A percentile compares a stretch with the other conserved stretches of the same genome.
Conservation (phyloP, 1,284 basidiomycete species). For the Anthracocystis walkeri region DNA sequence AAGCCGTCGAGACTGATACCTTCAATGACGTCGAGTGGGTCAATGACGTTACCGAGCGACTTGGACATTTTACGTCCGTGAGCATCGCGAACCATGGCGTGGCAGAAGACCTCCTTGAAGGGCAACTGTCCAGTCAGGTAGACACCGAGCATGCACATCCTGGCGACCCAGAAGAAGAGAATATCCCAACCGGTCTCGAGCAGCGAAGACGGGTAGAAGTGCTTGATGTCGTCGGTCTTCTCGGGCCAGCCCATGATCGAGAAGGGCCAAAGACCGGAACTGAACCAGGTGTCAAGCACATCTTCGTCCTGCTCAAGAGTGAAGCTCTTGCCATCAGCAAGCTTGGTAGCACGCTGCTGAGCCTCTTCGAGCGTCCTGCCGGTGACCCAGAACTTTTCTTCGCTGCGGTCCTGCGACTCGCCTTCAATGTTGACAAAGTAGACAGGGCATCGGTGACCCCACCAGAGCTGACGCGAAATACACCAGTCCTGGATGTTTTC, state of each 20-base stretch:
- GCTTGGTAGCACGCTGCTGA: slow-evolving; percentile 78
- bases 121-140: slow-evolving; percentile 90
- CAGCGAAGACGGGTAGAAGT: slow-evolving; percentile 88
- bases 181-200: slow-evolving; percentile 99
- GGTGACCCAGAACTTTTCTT: slow-evolving; percentile 79
- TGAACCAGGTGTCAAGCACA: slow-evolving; percentile 99
- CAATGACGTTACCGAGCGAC: slow-evolving; percentile 96
- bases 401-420: slow-evolving; percentile 74
- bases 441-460: slow-evolving; percentile 96
- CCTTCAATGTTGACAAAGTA: slow-evolving; percentile 92
- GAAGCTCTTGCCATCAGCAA: slow-evolving; percentile 80
- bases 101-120: slow-evolving; percentile 97
- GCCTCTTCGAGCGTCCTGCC: slow-evolving; percentile 86
- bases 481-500: slow-evolving; percentile 99
- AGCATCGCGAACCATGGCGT: slow-evolving; percentile 98
- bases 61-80: slow-evolving; percentile 99
- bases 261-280: slow-evolving; percentile 97
- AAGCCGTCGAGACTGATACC: slow-evolving; percentile 86
- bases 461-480: slow-evolving; percentile 98
- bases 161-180: slow-evolving; percentile 98
- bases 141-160: slow-evolving; percentile 95
- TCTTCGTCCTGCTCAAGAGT: slow-evolving; percentile 93
- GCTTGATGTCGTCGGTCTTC: slow-evolving; percentile 62
- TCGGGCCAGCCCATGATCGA: slow-evolving; percentile 98
- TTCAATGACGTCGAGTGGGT: slow-evolving; percentile 95